Evolutionary conservation across 2,329 filamentous ascomycete species (phyloP).

Genomic region (Boeremia exigua): DNA sequence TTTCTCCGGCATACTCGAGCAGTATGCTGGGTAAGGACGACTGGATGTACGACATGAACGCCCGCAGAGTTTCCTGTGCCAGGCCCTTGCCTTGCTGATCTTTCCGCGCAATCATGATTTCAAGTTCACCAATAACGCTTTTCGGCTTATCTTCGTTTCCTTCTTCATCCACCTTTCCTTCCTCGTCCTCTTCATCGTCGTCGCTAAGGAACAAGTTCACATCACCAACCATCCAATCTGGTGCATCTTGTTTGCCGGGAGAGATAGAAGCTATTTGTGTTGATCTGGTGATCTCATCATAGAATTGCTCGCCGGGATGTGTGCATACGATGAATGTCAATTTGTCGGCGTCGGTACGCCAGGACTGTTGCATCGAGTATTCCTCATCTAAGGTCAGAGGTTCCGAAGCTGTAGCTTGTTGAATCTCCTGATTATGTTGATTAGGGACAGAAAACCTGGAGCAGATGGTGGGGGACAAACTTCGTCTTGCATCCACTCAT

Average conservation of each 20-base stretch:
- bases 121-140: constrained; percentile 71
- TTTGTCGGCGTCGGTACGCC: constrained; percentile 83
- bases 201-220: constrained; percentile 73
- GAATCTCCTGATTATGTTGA: constrained; percentile 60
- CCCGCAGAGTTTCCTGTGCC: constrained; percentile 68
- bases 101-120: constrained; percentile 80
- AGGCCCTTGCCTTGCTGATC: constrained; percentile 66
- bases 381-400: constrained; percentile 80
- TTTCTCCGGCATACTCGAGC: constrained; percentile 55
- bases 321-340: constrained; percentile 86
- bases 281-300: neutral
- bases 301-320: neutral
- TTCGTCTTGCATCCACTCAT: constrained; percentile 89
- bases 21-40: constrained; percentile 62
- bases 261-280: constrained; percentile 2
- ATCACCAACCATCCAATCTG: constrained; percentile 57
- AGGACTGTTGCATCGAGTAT: constrained; percentile 87
- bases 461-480: neutral
- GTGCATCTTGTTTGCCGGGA: constrained; percentile 57
- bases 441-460: neutral
- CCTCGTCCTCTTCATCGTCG: constrained; percentile 30
- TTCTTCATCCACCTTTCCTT: constrained; percentile 23
- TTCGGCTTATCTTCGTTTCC: neutral
- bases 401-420: constrained; percentile 85
- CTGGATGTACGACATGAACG: constrained; percentile 73